Evolutionary conservation across 2,329 filamentous ascomycete genomes (phyloP), one percentile per base, ranked within the genome.

Genomic region (Stagonosporopsis rhizophila): DNA sequence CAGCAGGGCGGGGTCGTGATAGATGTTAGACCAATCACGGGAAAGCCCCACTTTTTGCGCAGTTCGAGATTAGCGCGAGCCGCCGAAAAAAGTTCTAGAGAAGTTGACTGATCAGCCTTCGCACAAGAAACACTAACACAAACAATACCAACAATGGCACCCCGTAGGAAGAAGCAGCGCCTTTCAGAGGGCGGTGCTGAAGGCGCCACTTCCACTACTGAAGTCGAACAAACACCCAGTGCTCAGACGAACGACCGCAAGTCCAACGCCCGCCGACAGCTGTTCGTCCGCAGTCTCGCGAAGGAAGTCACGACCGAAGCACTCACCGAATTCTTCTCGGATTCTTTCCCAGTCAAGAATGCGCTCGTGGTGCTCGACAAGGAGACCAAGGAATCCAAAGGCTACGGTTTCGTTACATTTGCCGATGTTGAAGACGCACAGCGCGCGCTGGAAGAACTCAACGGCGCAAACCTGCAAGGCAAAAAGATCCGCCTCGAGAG

Each of bases 341-440:
- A 97, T 75, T 90, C 92, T 57, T 98, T 91, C 69, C 93, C 96
- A 7, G 86, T 99, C 73, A 98, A 97, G 77, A 94, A 98, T 77
- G 94, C 95, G 48, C 91, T 90, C n/a, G 92, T 96, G 4, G 92
- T 99, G 35, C 80, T 89, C 53, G 94, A 99, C 74, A 87, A 90
- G 15, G 83, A 87, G 62, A 96, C 93, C 2, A 96, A 96, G 72
- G 81, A 88, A 66, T 97, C 92, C 14, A 89, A 91, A 72, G 94
- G 95, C 17, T 99, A 92, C 76, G 95, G 95, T 49, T 99, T 99
- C 77, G 94, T 99, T 54, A 98, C 95, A 2, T 95, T 99, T 70
- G 91, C 93, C 67, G 95, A 99, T 73, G 85, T 90, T 27, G 93
- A 97, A 64, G 95, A 99, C 80, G 93, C 94, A 12, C 81, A 88